phyloP scores from a whole-genome alignment of 179 eudicot genomes.

The Silene coronaria region DNA sequence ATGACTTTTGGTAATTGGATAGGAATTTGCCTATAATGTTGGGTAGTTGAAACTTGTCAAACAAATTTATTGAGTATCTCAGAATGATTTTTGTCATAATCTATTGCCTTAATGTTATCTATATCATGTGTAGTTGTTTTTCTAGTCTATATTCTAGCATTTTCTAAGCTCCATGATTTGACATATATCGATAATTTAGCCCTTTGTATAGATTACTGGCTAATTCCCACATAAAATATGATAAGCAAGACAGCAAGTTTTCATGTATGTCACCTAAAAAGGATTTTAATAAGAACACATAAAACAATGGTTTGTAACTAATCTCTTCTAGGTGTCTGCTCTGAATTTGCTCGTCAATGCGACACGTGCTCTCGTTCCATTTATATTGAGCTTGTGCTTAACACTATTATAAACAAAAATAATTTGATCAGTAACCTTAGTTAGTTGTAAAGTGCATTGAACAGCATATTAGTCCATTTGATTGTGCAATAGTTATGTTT shows the following conservation, averaged over 20 bases:
- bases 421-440: not conserved
- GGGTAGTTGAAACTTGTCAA: constrained; percentile 30
- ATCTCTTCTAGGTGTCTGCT: constrained; percentile 12
- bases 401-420: not conserved
- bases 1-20: constrained; percentile 28
- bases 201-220: not conserved
- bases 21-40: constrained; percentile 20
- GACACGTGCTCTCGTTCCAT: constrained; percentile 7
- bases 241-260: not conserved
- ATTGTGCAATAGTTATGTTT: not conserved
- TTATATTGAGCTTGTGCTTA: constrained; percentile 6
- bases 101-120: constrained; percentile 8
- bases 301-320: constrained; percentile 17
- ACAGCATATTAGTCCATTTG: constrained; percentile 14
- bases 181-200: not conserved
- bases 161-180: not conserved
- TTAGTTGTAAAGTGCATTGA: constrained; percentile 18
- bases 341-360: not conserved
- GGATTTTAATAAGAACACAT: constrained; percentile 8
- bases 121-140: constrained; percentile 7
- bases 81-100: constrained; percentile 18
- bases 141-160: constrained; percentile 10
- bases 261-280: constrained; percentile 10
- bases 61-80: constrained; percentile 19
- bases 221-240: not conserved